phyloP scores from a whole-genome alignment of 1,284 basidiomycete species.

The Boletus calvinii region DNA sequence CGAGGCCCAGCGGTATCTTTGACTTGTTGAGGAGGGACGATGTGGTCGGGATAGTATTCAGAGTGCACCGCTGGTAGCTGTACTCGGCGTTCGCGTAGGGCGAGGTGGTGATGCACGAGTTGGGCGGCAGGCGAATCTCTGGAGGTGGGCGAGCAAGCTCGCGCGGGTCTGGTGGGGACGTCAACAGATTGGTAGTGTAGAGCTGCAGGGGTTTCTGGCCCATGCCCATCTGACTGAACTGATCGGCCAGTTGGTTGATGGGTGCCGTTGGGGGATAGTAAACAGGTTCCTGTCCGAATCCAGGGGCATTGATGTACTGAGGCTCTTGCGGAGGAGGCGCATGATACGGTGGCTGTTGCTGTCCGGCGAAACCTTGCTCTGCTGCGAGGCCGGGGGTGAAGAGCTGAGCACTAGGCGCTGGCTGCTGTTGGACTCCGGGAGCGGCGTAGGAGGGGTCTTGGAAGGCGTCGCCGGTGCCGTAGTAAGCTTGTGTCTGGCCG shows the following conservation, averaged over 20 bases:
- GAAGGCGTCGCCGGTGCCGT: slow-evolving; percentile 50
- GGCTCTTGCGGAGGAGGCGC: slow-evolving; percentile 45
- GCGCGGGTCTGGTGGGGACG: slow-evolving; percentile 85
- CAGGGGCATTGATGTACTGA: slow-evolving; percentile 58
- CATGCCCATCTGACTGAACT: slow-evolving; percentile 88
- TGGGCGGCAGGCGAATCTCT: slow-evolving; percentile 84
- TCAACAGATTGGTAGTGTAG: slow-evolving; percentile 85
- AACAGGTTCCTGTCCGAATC: slow-evolving; percentile 47
- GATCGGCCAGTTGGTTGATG: slow-evolving; percentile 73
- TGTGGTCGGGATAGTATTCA: slow-evolving; percentile 94
- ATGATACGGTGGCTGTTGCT: slow-evolving; percentile 53
- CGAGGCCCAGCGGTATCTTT: slow-evolving; percentile 89
- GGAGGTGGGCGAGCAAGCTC: slow-evolving; percentile 84
- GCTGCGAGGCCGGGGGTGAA: slow-evolving; percentile 82
- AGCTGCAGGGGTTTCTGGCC: slow-evolving; percentile 71
- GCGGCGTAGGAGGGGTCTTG: slow-evolving; percentile 41
- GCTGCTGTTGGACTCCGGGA: slow-evolving; percentile 42
- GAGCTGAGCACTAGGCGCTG: slow-evolving; percentile 56
- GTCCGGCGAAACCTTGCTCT: slow-evolving; percentile 62
- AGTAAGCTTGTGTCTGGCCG: slow-evolving; percentile 86
- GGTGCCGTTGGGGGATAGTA: slow-evolving; percentile 48
- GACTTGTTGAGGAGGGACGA: slow-evolving; percentile 88
- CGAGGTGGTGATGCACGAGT: slow-evolving; percentile 77
- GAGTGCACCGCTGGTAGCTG: slow-evolving; percentile 90
- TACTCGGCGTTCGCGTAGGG: slow-evolving; percentile 84